Evolutionary conservation across 805 yeast species (phyloP), one percentile per base, ranked within the genome.

Genomic region (Teunomyces panamensis): DNA sequence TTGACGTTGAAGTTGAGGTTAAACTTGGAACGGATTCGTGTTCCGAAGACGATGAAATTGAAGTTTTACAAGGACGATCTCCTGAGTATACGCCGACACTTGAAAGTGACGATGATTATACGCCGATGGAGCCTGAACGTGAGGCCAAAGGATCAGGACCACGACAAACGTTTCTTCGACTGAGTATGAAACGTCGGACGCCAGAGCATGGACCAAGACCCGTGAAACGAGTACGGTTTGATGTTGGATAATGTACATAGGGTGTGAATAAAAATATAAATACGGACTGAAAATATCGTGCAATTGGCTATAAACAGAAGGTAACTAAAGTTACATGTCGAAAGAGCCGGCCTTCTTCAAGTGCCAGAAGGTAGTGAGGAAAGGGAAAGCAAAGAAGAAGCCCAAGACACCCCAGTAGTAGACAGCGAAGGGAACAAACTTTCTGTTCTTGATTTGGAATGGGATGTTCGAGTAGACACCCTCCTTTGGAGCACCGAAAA

Each of bases 401-500:
- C 64, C 65, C 56, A 85, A 77, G 74, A 83, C 85, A 46, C 90
- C 82, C 78, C 87, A 85, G 78, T 86, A 96, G 56, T 85, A 78
- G 45, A 89, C 74, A 57, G 84, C 88, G 69, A 80, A 90, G 57
- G 97, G 98, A 56, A 92, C 79, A 39, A 46, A 53, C 76, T 83
- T 87, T 80, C 96, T 90, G 81, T 84, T 78, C 80, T 89, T 90
- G 54, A 92, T 96, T 79, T 83, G 83, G 83, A 92, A 94, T 56
- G 99, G 99, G 55, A 92, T 65, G 81, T 94, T 92, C 63, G 86
- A 77, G 84, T 94, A 94, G 42, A 85, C 84, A 64, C 97, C 97
- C 46, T 55, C 55, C 56, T 67, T 62, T 43, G 77, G 76, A 39
- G 69, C 47, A 39, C 77, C 77, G 56, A 57, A 69, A 42, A 68